phyloP scores from a whole-genome alignment of 1,284 basidiomycete genomes.

The Tylopilus sp. region DNA sequence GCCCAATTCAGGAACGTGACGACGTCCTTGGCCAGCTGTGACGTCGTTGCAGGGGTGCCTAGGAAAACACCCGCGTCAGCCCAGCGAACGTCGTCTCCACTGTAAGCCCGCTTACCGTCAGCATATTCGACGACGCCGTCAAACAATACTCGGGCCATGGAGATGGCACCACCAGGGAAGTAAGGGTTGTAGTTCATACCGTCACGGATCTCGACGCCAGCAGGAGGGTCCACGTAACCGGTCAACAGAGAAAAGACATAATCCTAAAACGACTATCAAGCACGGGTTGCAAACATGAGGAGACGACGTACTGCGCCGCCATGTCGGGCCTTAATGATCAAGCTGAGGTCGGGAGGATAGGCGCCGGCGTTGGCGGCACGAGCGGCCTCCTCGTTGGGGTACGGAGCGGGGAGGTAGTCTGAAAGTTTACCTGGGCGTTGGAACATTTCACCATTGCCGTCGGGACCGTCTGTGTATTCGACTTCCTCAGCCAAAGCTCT shows the following conservation, averaged over 20 bases:
- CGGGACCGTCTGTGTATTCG: conserved; percentile 96
- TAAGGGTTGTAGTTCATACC: conserved; percentile 98
- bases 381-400: conserved; percentile 98
- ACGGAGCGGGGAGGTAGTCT: conserved; percentile 95
- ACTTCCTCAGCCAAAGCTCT: conserved; percentile 94
- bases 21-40: conserved; percentile 99
- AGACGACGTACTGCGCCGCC: conserved; percentile 72
- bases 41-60: conserved; percentile 95
- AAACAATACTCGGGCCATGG: conserved; percentile 96
- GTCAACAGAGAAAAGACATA: conserved; percentile 97
- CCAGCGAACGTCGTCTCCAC: neutral
- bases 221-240: conserved; percentile 95
- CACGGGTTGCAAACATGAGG: neutral
- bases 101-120: conserved; percentile 55
- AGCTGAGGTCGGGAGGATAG: conserved; percentile 93
- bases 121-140: conserved; percentile 95
- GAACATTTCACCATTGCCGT: conserved; percentile 98
- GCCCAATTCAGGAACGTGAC: conserved; percentile 94
- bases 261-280: conserved; percentile 61
- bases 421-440: conserved; percentile 95
- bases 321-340: conserved; percentile 98
- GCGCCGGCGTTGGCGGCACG: conserved; percentile 93
- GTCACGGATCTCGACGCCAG: conserved; percentile 94
- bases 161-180: conserved; percentile 97
- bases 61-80: conserved; percentile 8